Base-by-base conservation (phyloP, 768 basidiomycete genomes). In the Amanita exitialis region DNA sequence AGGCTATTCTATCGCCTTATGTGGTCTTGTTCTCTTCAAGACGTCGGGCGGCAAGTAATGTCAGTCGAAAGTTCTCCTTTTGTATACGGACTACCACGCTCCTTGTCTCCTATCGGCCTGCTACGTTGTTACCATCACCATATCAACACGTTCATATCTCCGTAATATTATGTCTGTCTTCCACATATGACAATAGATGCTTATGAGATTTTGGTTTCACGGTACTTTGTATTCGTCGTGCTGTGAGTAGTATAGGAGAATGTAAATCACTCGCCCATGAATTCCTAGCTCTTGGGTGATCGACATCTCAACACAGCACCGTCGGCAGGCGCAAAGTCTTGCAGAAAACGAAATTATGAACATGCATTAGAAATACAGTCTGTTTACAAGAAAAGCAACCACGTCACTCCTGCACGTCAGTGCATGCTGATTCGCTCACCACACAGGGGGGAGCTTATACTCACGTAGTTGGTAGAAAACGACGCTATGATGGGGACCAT, bases 1-100 rank as follows among this genome's bases (percentile, higher is more conserved):
- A 84, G 89, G 94, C 10, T 97, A 96, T 67, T 84, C 83, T 9
- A 79, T 96, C 58, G 94, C 95, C 0, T 72, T 96, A 3, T 79
- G 72, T 42, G 93, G 93, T 25, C 77, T 96, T 18, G 65, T 97
- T 54, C 67, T 92, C 47, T 95, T 86, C 77, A 94, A 87, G 73
- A 86, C 86, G 0, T 74, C 78, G 3, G 76, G 82, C 5, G 71
- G 75, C 39, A 86, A 85, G 62, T 85, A 62, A 60, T 32, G 35
- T 7, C 13, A 15, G 6, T 30, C 16, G 23, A 37, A 13, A 41
- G 6, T 7, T 30, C n/a, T 12, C 16, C 10, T 32, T n/a, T 21
- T 32, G 42, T 20, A 39, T 20, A 48, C n/a, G 37, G 16, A 37
- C 27, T 13, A 21, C 30, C 25, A 43, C 38, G 30, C 32, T 43